Evolutionary conservation across 305 asterid genomes (phyloP), one percentile per base, ranked within the genome.

Genomic region (Striga hermonthica): DNA sequence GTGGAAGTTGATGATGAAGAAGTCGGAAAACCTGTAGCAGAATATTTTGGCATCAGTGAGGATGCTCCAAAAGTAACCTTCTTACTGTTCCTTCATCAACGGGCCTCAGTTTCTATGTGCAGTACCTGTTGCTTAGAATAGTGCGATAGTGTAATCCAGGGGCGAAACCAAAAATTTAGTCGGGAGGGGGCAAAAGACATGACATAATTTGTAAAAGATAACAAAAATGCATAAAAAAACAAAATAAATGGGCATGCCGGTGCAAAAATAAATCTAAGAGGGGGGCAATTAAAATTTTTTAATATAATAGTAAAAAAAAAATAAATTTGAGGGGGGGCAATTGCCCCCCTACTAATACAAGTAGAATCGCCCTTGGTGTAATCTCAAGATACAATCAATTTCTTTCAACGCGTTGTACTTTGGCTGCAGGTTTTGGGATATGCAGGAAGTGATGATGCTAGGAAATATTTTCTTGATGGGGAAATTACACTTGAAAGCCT

Each of bases 1-100:
- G 87, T 89, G 80, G 83, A 86, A 57, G 56, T 80, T 78, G 98
- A 82, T 80, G 77, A 89, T 81, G 95, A 86, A 73, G 97, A 86
- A 56, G 85, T 75, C 13, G 98, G 96, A 74, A 84, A 72, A 76
- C 95, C 96, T 3, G 95, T 91, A 38, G 91, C 96, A 31, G 90
- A 89, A 66, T 89, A 82, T 75, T 89, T 92, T 77, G 97, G 97
- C 59, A 74, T 88, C 65, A 76, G 82, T 4, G 95, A 87, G 78
- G 82, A 86, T 77, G 71, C 81, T 74, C 83, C 96, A 53, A 82
- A 80, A 72, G 98, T 92, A 81, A 71, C 45, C 41, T 48, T 71
- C 72, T 74, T 80, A 57, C 60, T 66, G 62, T 38, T 70, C 66
- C 31, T 64, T 48, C 36, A 31, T 57, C 45, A 67, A 58, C 54